These are phyloP conservation scores for Capsicum pubescens DNA, from an alignment of 257 asterid species.

Conservation along the genomic window DNA sequence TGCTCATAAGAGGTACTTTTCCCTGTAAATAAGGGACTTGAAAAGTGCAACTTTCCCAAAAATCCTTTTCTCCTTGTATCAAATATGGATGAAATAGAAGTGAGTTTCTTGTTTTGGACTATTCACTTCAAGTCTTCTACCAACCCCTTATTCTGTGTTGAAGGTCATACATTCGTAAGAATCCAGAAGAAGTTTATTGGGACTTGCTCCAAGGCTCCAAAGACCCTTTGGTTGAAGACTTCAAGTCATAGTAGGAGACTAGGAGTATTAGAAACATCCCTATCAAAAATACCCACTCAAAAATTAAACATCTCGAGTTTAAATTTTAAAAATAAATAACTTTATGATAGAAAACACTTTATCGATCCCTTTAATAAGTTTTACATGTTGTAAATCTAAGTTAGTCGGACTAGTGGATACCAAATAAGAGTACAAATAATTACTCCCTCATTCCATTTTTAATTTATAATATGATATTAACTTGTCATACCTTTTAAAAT, in stretches of 20 bases:
- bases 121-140: background rate
- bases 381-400: background rate
- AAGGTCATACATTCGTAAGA: background rate
- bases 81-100: background rate
- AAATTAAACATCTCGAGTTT: rapidly evolving
- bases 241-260: background rate
- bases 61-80: background rate
- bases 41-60: background rate
- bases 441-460: background rate
- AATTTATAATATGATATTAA: too few species aligned
- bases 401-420: rapidly evolving
- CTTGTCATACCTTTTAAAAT: too few species aligned
- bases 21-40: background rate
- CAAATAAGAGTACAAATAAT: background rate
- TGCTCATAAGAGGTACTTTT: background rate
- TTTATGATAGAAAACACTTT: background rate
- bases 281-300: background rate
- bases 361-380: rapidly evolving
- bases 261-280: background rate
- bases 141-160: background rate
- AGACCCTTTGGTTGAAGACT: background rate
- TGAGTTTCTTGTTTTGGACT: slow-evolving; percentile 4
- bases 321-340: rapidly evolving
- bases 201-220: background rate
- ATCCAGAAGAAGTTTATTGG: slow-evolving; percentile 4